phyloP scores from a whole-genome alignment of 2,329 filamentous ascomycete genomes.

The Nannizziopsis barbatae region DNA sequence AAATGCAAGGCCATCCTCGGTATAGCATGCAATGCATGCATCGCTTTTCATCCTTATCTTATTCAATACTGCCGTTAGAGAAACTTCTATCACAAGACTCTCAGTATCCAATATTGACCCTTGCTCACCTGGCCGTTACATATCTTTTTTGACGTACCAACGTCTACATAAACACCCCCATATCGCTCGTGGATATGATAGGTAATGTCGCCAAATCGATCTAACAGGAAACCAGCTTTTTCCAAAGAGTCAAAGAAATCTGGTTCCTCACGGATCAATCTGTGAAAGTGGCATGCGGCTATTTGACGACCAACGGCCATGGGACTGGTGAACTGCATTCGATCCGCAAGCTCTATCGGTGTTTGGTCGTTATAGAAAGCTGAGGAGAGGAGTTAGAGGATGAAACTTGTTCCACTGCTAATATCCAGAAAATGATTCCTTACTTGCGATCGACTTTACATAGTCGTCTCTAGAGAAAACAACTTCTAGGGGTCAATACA shows the following conservation, averaged over 20 bases:
- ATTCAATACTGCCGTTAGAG: neutral
- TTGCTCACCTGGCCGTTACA: conserved; percentile 25
- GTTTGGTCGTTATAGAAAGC: conserved; percentile 17
- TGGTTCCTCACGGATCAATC: conserved; percentile 25
- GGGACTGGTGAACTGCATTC: conserved; percentile 20
- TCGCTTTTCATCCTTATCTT: conserved; percentile 37
- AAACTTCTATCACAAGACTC: neutral
- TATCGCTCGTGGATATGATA: conserved; percentile 33
- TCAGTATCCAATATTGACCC: neutral
- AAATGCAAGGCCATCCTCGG: conserved; percentile 34
- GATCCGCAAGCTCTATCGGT: conserved; percentile 17
- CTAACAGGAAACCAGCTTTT: conserved; percentile 34
- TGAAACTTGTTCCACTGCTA: neutral
- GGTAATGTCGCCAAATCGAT: conserved; percentile 29
- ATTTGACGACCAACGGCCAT: conserved; percentile 19
- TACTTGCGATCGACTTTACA: conserved; percentile 15
- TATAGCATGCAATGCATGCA: conserved; percentile 27
- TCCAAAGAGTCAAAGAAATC: conserved; percentile 34
- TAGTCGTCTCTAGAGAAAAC: conserved; percentile 18
- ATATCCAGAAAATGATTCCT: neutral
- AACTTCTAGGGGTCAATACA: conserved; percentile 7
- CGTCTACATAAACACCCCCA: conserved; percentile 41
- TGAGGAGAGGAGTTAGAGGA: conserved; percentile 5
- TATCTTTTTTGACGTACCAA: conserved; percentile 35
- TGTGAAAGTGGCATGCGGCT: conserved; percentile 25